phyloP scores from a whole-genome alignment of 2,329 filamentous ascomycete genomes.

The Falciphora oryzae region DNA sequence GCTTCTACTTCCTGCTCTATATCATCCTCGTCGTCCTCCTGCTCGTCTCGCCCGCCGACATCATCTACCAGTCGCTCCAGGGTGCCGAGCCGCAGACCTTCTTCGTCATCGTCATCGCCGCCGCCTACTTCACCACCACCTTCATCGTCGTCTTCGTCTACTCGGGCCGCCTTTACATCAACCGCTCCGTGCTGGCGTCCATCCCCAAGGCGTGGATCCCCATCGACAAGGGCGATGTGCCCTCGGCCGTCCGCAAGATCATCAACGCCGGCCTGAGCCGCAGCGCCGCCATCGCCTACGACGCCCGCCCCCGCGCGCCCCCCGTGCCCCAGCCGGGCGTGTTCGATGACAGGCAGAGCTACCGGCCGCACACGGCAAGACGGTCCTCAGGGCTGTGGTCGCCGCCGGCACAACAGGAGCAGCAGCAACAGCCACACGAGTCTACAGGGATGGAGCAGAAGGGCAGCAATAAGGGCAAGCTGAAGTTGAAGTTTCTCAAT shows the following conservation, averaged over 20 bases:
- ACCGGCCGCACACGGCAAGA: background rate
- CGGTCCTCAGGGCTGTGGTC: slow-evolving; percentile 2
- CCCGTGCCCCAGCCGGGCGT: slow-evolving; percentile 17
- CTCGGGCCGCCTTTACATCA: slow-evolving; percentile 78
- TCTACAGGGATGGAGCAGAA: slow-evolving; percentile 6
- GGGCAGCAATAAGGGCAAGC: slow-evolving; percentile 6
- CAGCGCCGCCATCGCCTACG: slow-evolving; percentile 77
- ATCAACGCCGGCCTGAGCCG: slow-evolving; percentile 66
- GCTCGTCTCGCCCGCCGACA: slow-evolving; percentile 73
- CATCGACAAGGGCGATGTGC: slow-evolving; percentile 77
- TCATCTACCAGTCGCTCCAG: slow-evolving; percentile 67
- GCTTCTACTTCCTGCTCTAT: slow-evolving; percentile 70
- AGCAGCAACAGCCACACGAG: slow-evolving; percentile 6
- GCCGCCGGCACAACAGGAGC: background rate
- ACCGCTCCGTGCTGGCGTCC: slow-evolving; percentile 67
- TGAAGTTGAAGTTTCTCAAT: slow-evolving; percentile 5
- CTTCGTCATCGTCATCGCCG: slow-evolving; percentile 80
- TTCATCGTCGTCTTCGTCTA: slow-evolving; percentile 71
- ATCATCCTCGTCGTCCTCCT: slow-evolving; percentile 68
- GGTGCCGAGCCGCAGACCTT: slow-evolving; percentile 23
- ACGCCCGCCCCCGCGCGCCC: slow-evolving; percentile 61
- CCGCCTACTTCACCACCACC: slow-evolving; percentile 69
- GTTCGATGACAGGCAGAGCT: slow-evolving; percentile 13
- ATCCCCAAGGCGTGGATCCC: slow-evolving; percentile 88
- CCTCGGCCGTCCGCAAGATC: slow-evolving; percentile 66